Base-by-base conservation (phyloP, 768 basidiomycete genomes). In the Lenzites betulinus region DNA sequence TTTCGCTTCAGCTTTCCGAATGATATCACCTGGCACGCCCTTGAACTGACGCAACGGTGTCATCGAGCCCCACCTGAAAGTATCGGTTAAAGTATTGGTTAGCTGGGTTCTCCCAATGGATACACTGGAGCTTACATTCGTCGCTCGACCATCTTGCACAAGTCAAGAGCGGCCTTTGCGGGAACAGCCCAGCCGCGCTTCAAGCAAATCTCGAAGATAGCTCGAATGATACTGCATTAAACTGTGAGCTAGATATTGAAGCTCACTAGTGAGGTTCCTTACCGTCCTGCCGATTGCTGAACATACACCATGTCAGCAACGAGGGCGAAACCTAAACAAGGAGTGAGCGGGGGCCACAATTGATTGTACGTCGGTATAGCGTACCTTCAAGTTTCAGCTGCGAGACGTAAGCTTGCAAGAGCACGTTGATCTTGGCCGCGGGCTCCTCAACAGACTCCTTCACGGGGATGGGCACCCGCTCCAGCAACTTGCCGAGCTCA, bases 101-200 rank as follows among this genome's bases (percentile, higher is more conserved):
- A 42, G 26, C 23, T 12, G 51, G 44, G 35, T 38, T 5, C 25
- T 6, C 18, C 1, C 7, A 43, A 11, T 1, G 18, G 7, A 20
- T 4, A 38, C 30, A 13, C 26, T 23, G 13, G 7, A 2, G 75
- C 86, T 67, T 42, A 88, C 92, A 93, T 92, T 56, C 88, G 76
- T 66, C 88, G 86, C 69, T 93, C 93, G 0, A 93, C 90, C 94
- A 96, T 96, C 77, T 98, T 98, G 79, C 95, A 98, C 58, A 99
- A 76, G 61, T 94, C 90, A 28, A 98, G 81, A 4, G 93, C 93
- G 7, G 92, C 89, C 66, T 93, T 88, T 0, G 96, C 94, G 0
- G 95, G 93, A 0, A 90, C 82, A 2, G 97, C 93, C 97, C 97
- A 99, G n/a, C 95, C 95, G 43, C 95, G 88, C 76, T 96, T 97